phyloP scores from a whole-genome alignment of 495 filamentous ascomycete species.

The Thermochaetoides thermophila region DNA sequence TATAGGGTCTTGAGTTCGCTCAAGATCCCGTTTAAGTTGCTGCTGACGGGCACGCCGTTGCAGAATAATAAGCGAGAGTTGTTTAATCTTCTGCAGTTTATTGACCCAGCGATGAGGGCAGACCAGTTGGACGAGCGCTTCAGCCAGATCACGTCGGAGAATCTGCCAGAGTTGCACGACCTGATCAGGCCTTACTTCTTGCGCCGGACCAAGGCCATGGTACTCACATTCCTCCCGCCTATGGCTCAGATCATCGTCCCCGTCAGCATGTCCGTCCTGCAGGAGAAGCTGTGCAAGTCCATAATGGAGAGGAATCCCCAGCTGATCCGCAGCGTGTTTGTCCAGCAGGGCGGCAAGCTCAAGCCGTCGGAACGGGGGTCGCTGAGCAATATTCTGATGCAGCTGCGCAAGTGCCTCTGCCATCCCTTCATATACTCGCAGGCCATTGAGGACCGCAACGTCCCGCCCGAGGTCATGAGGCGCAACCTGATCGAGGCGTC shows the following conservation, averaged over 20 bases:
- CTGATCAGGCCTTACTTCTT: conserved; percentile 66
- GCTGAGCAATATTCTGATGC: conserved; percentile 87
- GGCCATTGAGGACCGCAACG: conserved; percentile 67
- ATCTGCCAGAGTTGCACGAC: conserved; percentile 63
- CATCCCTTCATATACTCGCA: conserved; percentile 90
- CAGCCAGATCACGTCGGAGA: conserved; percentile 58
- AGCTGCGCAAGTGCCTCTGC: conserved; percentile 85
- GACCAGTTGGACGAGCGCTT: conserved; percentile 60
- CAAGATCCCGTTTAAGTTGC: conserved; percentile 61
- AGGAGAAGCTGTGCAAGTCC: conserved; percentile 88
- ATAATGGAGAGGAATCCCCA: conserved; percentile 80
- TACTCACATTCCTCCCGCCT: conserved; percentile 76
- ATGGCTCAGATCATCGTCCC: conserved; percentile 93
- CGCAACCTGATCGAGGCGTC: conserved; percentile 82
- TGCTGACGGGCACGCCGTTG: conserved; percentile 82
- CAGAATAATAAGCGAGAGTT: conserved; percentile 92
- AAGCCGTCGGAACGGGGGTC: conserved; percentile 57
- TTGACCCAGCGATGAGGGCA: conserved; percentile 55
- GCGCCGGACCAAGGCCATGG: conserved; percentile 71
- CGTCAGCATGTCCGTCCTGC: conserved; percentile 78
- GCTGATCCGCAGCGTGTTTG: conserved; percentile 77
- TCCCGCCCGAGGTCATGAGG: conserved; percentile 38
- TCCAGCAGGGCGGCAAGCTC: conserved; percentile 41
- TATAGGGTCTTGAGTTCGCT: conserved; percentile 58
- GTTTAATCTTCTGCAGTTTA: conserved; percentile 89